Evolutionary conservation across 768 basidiomycete genomes (phyloP), one percentile per base, ranked within the genome.

Genomic region (Astraeus odoratus): DNA sequence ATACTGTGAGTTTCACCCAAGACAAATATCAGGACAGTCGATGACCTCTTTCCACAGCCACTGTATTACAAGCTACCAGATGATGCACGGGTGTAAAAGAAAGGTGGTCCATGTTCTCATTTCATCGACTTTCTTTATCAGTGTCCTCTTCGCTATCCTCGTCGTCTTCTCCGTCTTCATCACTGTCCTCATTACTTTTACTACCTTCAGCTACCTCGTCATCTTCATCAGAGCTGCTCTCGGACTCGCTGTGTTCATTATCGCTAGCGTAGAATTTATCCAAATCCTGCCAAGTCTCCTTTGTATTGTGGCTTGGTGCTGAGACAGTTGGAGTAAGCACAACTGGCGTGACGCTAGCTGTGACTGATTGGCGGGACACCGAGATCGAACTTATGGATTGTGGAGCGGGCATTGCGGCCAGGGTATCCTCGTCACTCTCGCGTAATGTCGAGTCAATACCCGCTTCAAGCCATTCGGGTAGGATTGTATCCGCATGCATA

Each of bases 391-490:
- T 71, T 35, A 76, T 64, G 2, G 74, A 71, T 26, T 66, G 65
- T 16, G 62, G 57, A 7, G 57, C 58, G 18, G 66, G 60, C 25
- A 63, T 58, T 19, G 34, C 24, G 1, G 52, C 56, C n/a, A 57
- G 56, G 1, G 52, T 52, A 45, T 84, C 83, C 8, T 83, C 81
- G 37, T 74, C 76, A 16, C 67, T 70, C 49, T 91, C 84, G 47
- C 94, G 76, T 45, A 97, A 64, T 0, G 76, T 71, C 1, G 86
- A 67, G 52, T 92, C 88, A 4, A 88, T 88, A 0, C 91, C 92
- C 44, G 78, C 72, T 61, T 94, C 90, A 5, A 86, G 72, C 94
- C 94, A 96, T 54, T 90, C 89, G 0, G 90, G 88, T 0, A 95
- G 63, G 45, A 69, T 41, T 25, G 61, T 68, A 23, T 63, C 59